A percentile compares a stretch with the other conserved stretches of the same genome.
phyloP scores from a whole-genome alignment of 441 rosid genomes.

The Macaranga tanarius region DNA sequence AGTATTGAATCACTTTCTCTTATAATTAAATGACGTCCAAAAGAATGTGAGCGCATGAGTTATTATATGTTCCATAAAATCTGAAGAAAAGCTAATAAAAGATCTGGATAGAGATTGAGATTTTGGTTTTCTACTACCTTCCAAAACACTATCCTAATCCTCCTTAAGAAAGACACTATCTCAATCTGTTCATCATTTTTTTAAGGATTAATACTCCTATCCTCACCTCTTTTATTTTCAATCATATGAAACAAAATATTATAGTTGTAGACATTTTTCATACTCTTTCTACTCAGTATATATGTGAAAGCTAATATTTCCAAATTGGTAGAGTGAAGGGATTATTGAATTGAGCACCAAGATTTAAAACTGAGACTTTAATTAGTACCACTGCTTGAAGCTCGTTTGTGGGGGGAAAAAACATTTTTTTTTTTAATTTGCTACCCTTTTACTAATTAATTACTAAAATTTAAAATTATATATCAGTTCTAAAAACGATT shows the following conservation, averaged over 20 bases:
- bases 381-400: too few species aligned
- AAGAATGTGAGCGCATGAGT: background rate
- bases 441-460: too few species aligned
- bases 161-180: background rate
- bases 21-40: too few species aligned
- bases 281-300: too few species aligned
- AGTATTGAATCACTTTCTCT: too few species aligned
- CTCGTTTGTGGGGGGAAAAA: too few species aligned
- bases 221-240: conserved; percentile 4
- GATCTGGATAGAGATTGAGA: conserved; percentile 23
- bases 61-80: background rate
- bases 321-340: background rate
- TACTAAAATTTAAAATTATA: too few species aligned
- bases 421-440: too few species aligned
- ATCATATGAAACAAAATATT: conserved; percentile 16
- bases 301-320: too few species aligned
- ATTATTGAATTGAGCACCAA: too few species aligned
- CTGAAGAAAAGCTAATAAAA: background rate
- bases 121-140: conserved; percentile 20
- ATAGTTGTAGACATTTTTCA: background rate
- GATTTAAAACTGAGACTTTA: too few species aligned
- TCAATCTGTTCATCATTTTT: background rate
- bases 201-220: conserved; percentile 14
- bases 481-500: too few species aligned
- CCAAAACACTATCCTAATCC: conserved; percentile 5